phyloP scores from a whole-genome alignment of 441 rosid genomes.

The Viola pubescens region DNA sequence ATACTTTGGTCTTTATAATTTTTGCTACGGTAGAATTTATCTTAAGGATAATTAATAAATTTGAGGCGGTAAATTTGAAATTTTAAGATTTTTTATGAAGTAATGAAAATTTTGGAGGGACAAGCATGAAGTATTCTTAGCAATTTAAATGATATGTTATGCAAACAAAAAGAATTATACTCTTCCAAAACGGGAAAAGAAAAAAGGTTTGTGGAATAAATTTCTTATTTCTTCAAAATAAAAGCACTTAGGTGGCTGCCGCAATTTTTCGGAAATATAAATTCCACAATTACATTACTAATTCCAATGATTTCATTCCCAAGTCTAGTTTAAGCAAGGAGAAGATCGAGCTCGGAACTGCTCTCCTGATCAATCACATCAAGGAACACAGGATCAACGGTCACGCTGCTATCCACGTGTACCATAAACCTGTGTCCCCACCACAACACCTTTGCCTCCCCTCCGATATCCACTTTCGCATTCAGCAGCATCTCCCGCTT shows the following conservation, averaged over 20 bases:
- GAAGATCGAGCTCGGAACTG: constrained; percentile 43
- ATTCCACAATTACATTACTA: background rate
- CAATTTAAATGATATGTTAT: too few species aligned
- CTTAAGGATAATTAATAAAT: too few species aligned
- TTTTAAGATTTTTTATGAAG: too few species aligned
- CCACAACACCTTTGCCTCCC: constrained; percentile 66
- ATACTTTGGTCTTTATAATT: too few species aligned
- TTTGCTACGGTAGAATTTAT: too few species aligned
- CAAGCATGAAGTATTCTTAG: too few species aligned
- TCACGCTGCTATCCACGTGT: constrained; percentile 68
- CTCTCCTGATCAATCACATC: constrained; percentile 77
- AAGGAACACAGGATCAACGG: constrained; percentile 74
- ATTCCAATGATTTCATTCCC: background rate
- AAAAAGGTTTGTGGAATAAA: too few species aligned
- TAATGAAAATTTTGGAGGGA: too few species aligned
- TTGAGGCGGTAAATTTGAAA: too few species aligned
- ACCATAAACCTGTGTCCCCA: constrained; percentile 72
- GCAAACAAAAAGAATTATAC: background rate
- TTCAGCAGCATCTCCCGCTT: constrained; percentile 67
- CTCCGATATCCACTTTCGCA: constrained; percentile 52
- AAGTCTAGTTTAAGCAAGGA: constrained; percentile 15
- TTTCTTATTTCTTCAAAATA: background rate
- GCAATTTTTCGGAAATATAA: background rate
- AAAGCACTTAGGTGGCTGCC: background rate
- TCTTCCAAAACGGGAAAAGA: too few species aligned